phyloP scores from a whole-genome alignment of 805 yeast species.

The Sugiyamaella marilandica region DNA sequence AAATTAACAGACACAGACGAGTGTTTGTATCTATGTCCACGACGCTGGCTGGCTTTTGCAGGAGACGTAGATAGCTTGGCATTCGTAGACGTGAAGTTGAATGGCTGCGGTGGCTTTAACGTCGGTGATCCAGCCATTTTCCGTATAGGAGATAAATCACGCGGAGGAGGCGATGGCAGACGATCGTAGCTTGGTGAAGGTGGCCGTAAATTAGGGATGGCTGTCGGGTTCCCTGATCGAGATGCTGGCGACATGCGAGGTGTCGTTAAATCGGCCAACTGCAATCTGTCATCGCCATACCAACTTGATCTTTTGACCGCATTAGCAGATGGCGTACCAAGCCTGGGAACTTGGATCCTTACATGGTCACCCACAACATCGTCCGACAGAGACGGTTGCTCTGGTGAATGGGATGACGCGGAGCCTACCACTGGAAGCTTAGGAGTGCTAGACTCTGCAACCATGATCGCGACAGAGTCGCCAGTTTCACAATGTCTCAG shows the following conservation, averaged over 20 bases:
- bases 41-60: conserved; percentile 44
- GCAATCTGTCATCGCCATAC: conserved; percentile 10
- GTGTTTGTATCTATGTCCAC: conserved; percentile 94
- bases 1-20: conserved; percentile 94
- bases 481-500: neutral
- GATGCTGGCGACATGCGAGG: conserved; percentile 1
- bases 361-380: neutral
- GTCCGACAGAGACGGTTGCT: too few species aligned
- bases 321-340: conserved; percentile 2
- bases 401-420: too few species aligned
- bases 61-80: conserved; percentile 16
- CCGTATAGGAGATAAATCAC: conserved; percentile 6
- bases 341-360: too few species aligned
- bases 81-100: conserved; percentile 5
- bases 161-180: conserved; percentile 5
- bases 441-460: neutral
- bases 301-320: conserved; percentile 11
- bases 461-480: neutral
- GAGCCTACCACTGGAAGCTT: too few species aligned
- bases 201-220: conserved; percentile 3
- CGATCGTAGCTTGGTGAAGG: conserved; percentile 9
- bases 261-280: neutral
- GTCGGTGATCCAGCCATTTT: neutral
- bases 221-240: neutral
- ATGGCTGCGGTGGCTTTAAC: conserved; percentile 4